Evolutionary conservation across 2,329 filamentous ascomycete genomes (phyloP).

Genomic region (Fusarium sp.): DNA sequence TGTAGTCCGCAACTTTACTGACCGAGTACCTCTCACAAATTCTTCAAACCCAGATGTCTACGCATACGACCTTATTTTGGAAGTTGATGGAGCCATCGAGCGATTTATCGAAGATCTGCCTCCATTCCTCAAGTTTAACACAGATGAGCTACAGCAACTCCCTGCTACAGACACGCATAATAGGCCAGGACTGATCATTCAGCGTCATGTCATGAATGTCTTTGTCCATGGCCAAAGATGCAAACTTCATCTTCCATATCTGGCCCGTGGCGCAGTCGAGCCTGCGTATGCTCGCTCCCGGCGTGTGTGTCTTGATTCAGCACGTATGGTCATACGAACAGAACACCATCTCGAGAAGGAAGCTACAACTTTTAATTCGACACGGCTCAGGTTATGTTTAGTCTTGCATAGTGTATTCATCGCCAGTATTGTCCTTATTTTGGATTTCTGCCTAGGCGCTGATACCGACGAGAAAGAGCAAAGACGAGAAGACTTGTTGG

Average conservation of each 20-base stretch:
- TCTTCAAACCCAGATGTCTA: conserved; percentile 43
- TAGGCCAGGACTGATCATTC: conserved; percentile 40
- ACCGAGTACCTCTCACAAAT: conserved; percentile 42
- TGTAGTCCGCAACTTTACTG: conserved; percentile 48
- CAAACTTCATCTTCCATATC: conserved; percentile 49
- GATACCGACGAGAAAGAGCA: conserved; percentile 36
- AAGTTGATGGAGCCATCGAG: conserved; percentile 46
- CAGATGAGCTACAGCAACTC: conserved; percentile 27
- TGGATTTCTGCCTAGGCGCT: conserved; percentile 45
- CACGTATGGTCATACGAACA: conserved; percentile 44
- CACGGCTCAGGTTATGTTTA: conserved; percentile 44
- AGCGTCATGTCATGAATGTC: conserved; percentile 48
- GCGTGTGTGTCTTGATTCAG: conserved; percentile 45
- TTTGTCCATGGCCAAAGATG: conserved; percentile 48
- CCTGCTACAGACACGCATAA: conserved; percentile 36
- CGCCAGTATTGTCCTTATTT: conserved; percentile 47
- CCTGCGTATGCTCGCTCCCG: conserved; percentile 46
- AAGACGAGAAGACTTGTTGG: conserved; percentile 41
- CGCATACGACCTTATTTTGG: conserved; percentile 45
- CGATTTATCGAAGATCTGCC: conserved; percentile 43
- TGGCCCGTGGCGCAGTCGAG: conserved; percentile 48
- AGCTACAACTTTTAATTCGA: conserved; percentile 40
- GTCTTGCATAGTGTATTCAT: conserved; percentile 48
- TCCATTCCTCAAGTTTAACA: conserved; percentile 42
- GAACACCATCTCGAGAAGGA: conserved; percentile 44